Percentiles rank a stretch among this genome's conserved stretches.
Evolutionary conservation across 2,329 filamentous ascomycete genomes (phyloP).

Genomic region (Epichloe festucae): DNA sequence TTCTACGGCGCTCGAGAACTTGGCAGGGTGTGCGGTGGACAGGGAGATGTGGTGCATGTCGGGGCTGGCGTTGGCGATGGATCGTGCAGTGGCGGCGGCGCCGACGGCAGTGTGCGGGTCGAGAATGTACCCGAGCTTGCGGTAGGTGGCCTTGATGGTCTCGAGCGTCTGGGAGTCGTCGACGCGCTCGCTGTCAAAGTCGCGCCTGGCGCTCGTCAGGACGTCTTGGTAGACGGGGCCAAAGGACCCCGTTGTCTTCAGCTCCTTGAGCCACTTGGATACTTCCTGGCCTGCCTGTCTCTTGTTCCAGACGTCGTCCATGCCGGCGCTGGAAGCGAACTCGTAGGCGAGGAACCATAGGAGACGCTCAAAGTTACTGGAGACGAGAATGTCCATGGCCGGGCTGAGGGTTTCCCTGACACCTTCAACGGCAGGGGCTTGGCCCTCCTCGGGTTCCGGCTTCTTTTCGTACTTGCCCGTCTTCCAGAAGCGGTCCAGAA

Average conservation of each 20-base stretch:
- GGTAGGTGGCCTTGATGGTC: conserved; percentile 45
- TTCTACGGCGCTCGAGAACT: conserved; percentile 80
- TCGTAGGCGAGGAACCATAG: conserved; percentile 85
- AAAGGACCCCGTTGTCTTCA: conserved; percentile 76
- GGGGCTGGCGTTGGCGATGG: conserved; percentile 39
- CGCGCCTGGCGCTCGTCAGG: conserved; percentile 53
- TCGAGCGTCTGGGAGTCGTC: conserved; percentile 54
- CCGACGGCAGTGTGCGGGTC: conserved; percentile 91
- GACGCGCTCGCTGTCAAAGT: conserved; percentile 72
- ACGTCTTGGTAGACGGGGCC: conserved; percentile 61
- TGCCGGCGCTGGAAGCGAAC: conserved; percentile 43
- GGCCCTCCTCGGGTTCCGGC: conserved; percentile 32
- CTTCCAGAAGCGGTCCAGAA: conserved; percentile 89
- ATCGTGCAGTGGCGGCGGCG: conserved; percentile 61
- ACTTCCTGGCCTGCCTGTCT: conserved; percentile 66
- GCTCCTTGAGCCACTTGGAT: conserved; percentile 59
- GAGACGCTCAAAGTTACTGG: conserved; percentile 90
- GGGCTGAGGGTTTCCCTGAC: conserved; percentile 88
- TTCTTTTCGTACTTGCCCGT: conserved; percentile 84
- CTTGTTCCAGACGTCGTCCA: conserved; percentile 54
- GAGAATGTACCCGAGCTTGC: conserved; percentile 60
- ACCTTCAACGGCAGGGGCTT: conserved; percentile 48
- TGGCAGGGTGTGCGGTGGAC: conserved; percentile 89
- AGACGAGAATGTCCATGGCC: conserved; percentile 96
- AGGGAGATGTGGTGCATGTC: conserved; percentile 65